These are phyloP conservation scores for Nitzschia putrida DNA, from an alignment of 108 stramenopile genomes.

Conservation along the genomic window DNA sequence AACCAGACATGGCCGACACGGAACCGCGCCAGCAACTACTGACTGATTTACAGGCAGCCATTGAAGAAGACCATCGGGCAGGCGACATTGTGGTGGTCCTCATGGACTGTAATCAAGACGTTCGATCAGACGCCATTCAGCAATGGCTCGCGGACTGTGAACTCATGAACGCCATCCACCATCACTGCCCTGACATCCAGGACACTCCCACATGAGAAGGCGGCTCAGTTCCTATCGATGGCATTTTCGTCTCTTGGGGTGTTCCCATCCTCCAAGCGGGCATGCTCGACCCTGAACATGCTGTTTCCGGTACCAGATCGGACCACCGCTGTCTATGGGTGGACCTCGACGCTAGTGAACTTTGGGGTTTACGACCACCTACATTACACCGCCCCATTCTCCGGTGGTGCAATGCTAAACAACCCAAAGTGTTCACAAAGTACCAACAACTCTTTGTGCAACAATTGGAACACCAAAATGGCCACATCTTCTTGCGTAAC, in stretches of 20 bases:
- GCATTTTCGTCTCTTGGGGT: background rate
- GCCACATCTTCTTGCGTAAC: background rate
- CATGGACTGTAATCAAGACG: background rate
- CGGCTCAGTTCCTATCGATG: background rate
- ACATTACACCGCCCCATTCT: background rate
- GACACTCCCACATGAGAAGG: background rate
- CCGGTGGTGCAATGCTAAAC: background rate
- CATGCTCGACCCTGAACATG: background rate
- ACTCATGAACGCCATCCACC: background rate
- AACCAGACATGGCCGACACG: no score
- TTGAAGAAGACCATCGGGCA: background rate
- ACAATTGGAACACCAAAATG: background rate
- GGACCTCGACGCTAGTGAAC: background rate
- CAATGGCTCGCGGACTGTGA: background rate
- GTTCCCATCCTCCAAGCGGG: background rate
- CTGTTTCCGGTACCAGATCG: background rate
- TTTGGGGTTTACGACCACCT: background rate
- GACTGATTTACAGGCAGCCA: background rate
- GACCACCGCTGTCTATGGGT: background rate
- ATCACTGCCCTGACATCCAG: no score
- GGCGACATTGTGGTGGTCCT: background rate
- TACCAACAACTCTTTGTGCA: background rate
- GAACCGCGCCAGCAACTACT: background rate
- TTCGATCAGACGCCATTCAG: background rate
- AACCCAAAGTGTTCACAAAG: background rate